A percentile compares a stretch with the other conserved stretches of the same genome.
These are phyloP conservation scores for Penicillium sp. DNA, from an alignment of 2,329 filamentous ascomycete species.

Conservation along the genomic window DNA sequence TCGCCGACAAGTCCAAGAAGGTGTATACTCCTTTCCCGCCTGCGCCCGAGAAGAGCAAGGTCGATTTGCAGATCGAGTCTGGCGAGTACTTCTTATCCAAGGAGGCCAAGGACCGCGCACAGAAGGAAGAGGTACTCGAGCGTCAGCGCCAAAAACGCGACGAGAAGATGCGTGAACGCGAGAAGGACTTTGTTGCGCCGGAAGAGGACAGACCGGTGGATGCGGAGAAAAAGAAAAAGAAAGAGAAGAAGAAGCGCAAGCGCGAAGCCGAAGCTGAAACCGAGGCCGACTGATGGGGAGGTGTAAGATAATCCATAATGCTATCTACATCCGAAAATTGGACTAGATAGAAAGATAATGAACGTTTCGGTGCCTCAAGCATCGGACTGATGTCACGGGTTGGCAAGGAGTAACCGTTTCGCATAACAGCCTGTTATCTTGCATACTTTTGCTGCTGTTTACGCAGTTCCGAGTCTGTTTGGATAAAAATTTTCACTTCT, in stretches of 20 bases:
- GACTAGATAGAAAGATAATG: no score
- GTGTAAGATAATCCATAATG: no score
- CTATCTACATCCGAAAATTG: no score
- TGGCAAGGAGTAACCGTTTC: no score
- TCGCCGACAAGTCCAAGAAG: conserved; percentile 93
- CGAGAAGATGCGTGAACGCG: conserved; percentile 77
- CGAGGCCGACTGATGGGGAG: no score
- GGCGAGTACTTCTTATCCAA: conserved; percentile 96
- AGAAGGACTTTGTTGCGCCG: conserved; percentile 80
- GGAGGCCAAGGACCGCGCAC: conserved; percentile 80
- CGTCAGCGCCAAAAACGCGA: conserved; percentile 82
- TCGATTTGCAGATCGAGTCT: conserved; percentile 94
- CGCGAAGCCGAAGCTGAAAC: conserved; percentile 35
- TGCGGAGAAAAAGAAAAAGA: conserved; percentile 49
- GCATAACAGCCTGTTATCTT: no score
- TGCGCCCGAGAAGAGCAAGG: conserved; percentile 95
- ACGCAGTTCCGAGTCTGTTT: no score
- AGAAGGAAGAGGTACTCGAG: conserved; percentile 72
- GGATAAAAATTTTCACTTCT: no score
- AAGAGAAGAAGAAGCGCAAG: conserved; percentile 43
- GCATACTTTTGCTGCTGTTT: no score
- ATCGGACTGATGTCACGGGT: no score
- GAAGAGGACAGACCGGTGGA: conserved; percentile 59
- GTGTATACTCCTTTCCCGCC: conserved; percentile 95
- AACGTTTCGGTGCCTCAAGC: no score